Conservation (phyloP, 2,329 filamentous ascomycete genomes). For the Aspergillus pseudoterreus region DNA sequence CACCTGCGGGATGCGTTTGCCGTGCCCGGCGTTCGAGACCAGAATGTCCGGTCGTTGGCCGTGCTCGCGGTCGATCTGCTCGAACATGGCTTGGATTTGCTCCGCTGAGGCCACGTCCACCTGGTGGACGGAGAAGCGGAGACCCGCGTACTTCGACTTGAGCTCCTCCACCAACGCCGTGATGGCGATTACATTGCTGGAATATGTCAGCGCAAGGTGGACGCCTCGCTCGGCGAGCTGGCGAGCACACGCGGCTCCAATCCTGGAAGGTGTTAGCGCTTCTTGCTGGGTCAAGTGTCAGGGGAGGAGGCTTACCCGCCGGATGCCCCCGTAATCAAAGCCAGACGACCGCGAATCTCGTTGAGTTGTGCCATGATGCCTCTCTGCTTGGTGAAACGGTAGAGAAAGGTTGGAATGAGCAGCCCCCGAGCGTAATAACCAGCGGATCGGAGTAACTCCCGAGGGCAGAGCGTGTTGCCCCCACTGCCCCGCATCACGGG, state of each 20-base stretch:
- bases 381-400: background rate
- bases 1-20: slow-evolving; percentile 55
- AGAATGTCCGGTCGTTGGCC: slow-evolving; percentile 59
- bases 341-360: slow-evolving; percentile 51
- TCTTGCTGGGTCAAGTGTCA: background rate
- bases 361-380: slow-evolving; percentile 30
- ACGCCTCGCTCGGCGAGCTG: slow-evolving; percentile 52
- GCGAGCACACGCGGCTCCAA: slow-evolving; percentile 56
- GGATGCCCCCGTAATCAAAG: slow-evolving; percentile 59
- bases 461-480: slow-evolving; percentile 15
- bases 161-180: slow-evolving; percentile 45
- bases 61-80: slow-evolving; percentile 53
- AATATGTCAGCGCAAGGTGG: slow-evolving; percentile 59
- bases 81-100: slow-evolving; percentile 53
- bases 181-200: slow-evolving; percentile 48
- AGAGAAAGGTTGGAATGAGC: background rate
- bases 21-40: slow-evolving; percentile 64
- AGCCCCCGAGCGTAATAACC: background rate
- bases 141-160: slow-evolving; percentile 27
- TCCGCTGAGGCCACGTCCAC: slow-evolving; percentile 55
- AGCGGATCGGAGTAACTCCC: slow-evolving; percentile 22
- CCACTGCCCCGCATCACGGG: slow-evolving; percentile 21
- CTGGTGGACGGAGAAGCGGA: slow-evolving; percentile 53
- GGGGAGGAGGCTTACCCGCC: slow-evolving; percentile 48
- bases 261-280: slow-evolving; percentile 40